Evolutionary conservation across 2,329 filamentous ascomycete genomes (phyloP).

Genomic region (Penicillium digitatum): DNA sequence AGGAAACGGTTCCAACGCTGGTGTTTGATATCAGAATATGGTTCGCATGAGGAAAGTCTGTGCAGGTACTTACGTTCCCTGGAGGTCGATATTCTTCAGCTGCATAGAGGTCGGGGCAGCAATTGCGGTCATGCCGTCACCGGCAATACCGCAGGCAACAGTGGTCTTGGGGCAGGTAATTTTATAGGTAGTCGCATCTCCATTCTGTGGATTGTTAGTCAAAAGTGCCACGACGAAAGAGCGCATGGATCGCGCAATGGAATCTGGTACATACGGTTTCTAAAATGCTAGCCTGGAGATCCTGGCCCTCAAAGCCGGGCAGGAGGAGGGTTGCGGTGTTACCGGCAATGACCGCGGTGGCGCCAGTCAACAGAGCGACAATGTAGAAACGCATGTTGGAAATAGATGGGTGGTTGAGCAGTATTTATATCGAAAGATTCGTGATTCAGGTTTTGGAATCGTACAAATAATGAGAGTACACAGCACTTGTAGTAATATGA

Average conservation of each 20-base stretch:
- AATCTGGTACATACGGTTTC: slow-evolving; percentile 13
- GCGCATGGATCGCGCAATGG: background rate
- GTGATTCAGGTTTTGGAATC: slow-evolving; percentile 3
- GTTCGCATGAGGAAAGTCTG: background rate
- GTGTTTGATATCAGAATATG: background rate
- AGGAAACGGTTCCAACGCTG: slow-evolving; percentile 22
- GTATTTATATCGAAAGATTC: background rate
- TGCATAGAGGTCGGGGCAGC: slow-evolving; percentile 20
- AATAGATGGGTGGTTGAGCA: slow-evolving; percentile 1
- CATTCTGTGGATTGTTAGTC: slow-evolving; percentile 13
- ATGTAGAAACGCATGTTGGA: slow-evolving; percentile 25
- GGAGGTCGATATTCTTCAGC: slow-evolving; percentile 15
- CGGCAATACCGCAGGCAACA: slow-evolving; percentile 19
- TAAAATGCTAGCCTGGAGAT: slow-evolving; percentile 20
- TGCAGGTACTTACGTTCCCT: slow-evolving; percentile 18
- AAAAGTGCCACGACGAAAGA: background rate
- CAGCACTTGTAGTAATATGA: slow-evolving; percentile 12
- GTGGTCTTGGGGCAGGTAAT: slow-evolving; percentile 20
- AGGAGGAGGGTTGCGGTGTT: slow-evolving; percentile 22
- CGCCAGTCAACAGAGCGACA: slow-evolving; percentile 26
- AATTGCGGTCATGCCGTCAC: slow-evolving; percentile 21
- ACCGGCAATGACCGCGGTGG: slow-evolving; percentile 22
- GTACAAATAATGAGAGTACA: slow-evolving; percentile 9
- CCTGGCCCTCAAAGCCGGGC: slow-evolving; percentile 21
- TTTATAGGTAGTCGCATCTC: slow-evolving; percentile 25